These are phyloP conservation scores for Plasmopara muralis DNA, from an alignment of 352 stramenopile genomes.

Conservation along the genomic window DNA sequence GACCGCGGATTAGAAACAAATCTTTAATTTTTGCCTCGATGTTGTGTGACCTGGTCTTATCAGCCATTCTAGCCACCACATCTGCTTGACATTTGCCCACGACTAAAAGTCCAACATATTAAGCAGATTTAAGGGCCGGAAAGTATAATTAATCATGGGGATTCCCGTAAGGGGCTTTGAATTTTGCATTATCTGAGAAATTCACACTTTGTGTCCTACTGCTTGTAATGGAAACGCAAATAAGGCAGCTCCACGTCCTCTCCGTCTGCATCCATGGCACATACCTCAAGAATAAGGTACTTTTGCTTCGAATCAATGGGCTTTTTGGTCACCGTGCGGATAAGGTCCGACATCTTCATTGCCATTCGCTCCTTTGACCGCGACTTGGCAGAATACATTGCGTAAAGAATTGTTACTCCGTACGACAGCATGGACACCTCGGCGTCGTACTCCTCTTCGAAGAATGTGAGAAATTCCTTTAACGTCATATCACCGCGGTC, in stretches of 20 bases:
- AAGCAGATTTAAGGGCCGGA: too few species aligned
- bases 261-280: conserved; percentile 92
- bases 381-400: conserved; percentile 86
- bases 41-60: too few species aligned
- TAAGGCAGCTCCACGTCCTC: conserved; percentile 96
- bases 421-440: conserved; percentile 98
- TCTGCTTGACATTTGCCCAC: too few species aligned
- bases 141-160: too few species aligned
- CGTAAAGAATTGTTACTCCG: conserved; percentile 88
- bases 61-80: too few species aligned
- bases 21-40: too few species aligned
- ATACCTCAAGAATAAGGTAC: conserved; percentile 95
- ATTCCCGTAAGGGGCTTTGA: too few species aligned
- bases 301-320: conserved; percentile 91
- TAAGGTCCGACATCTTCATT: conserved; percentile 95
- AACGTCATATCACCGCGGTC: conserved; percentile 95
- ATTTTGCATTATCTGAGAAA: too few species aligned
- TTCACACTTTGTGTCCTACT: conserved; percentile 15
- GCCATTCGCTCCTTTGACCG: conserved; percentile 91
- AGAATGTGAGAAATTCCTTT: conserved; percentile 93
- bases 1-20: too few species aligned
- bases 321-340: conserved; percentile 95
- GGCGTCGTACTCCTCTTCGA: conserved; percentile 94
- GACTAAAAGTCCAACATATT: too few species aligned
- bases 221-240: conserved; percentile 84